A percentile compares a stretch with the other conserved stretches of the same genome.
phyloP scores from a whole-genome alignment of 805 yeast genomes.

The Myxozyma geophila region DNA sequence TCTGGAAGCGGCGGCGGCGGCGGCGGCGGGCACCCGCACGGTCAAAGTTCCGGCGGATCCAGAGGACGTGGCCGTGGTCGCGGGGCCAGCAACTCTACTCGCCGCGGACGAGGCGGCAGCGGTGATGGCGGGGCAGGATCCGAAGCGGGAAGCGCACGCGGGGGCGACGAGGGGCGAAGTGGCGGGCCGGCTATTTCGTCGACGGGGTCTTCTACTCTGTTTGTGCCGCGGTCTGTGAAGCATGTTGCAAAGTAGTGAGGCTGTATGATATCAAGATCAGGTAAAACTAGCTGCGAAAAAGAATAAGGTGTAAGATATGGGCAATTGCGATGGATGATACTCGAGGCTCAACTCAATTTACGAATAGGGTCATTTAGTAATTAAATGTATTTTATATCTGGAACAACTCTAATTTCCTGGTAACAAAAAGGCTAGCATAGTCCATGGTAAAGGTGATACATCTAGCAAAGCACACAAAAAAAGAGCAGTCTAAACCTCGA shows the following conservation, averaged over 20 bases:
- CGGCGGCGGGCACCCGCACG: constrained; percentile 11
- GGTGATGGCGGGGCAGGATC: neutral
- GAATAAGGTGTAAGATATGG: neutral
- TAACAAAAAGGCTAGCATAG: neutral
- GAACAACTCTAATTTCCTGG: neutral
- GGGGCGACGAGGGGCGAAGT: neutral
- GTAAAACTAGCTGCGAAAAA: neutral
- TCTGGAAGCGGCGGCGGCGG: constrained; percentile 15
- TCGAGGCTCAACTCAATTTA: too few species aligned
- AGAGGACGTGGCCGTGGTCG: neutral
- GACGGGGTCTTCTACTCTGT: neutral
- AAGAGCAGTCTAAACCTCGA: neutral
- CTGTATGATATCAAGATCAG: neutral
- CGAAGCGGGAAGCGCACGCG: neutral
- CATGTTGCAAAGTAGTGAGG: neutral
- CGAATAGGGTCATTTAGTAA: too few species aligned
- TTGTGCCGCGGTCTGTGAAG: constrained; percentile 12
- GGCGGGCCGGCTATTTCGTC: neutral
- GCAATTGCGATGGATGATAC: neutral
- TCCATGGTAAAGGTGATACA: too few species aligned
- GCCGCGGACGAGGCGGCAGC: neutral
- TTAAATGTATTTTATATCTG: neutral
- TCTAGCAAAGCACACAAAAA: neutral
- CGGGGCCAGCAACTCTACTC: too few species aligned
- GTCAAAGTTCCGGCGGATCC: neutral